These are phyloP conservation scores for Scutellaria baicalensis DNA, from an alignment of 257 asterid species.

Conservation along the genomic window DNA sequence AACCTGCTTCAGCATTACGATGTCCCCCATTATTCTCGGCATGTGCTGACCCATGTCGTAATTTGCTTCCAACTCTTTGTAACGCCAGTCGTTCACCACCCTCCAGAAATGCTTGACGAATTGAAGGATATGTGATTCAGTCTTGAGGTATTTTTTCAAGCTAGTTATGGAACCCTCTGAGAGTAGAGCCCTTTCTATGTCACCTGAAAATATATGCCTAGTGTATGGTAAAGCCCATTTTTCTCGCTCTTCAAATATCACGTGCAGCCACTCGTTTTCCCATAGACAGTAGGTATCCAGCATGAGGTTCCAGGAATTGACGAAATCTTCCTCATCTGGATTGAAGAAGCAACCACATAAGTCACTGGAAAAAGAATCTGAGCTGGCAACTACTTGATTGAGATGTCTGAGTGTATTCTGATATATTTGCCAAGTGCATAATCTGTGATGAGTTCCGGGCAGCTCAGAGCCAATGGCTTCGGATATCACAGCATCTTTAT, in stretches of 20 bases:
- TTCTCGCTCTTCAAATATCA: constrained; percentile 37
- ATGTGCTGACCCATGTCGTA: constrained; percentile 46
- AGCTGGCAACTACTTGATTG: constrained; percentile 20
- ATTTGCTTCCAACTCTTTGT: constrained; percentile 53
- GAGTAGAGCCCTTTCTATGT: constrained; percentile 32
- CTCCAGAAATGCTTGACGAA: constrained; percentile 49
- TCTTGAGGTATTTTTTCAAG: constrained; percentile 38
- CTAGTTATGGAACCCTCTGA: constrained; percentile 30
- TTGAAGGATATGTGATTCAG: constrained; percentile 36
- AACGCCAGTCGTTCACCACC: constrained; percentile 49
- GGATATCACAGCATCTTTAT: constrained; percentile 30
- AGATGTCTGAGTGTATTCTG: constrained; percentile 33
- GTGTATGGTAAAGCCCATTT: constrained; percentile 50
- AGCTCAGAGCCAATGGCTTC: constrained; percentile 37
- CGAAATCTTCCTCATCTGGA: constrained; percentile 39
- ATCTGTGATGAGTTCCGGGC: constrained; percentile 33
- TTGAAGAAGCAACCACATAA: constrained; percentile 35
- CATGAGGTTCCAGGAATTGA: constrained; percentile 44
- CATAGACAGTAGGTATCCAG: constrained; percentile 40
- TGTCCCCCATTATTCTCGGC: constrained; percentile 53
- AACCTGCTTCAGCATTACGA: constrained; percentile 45
- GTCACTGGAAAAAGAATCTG: constrained; percentile 40
- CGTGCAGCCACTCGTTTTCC: constrained; percentile 45
- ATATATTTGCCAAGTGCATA: constrained; percentile 46
- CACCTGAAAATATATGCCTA: constrained; percentile 41